Base-by-base conservation (phyloP, 345 rosid genomes). In the Hypericum perforatum region DNA sequence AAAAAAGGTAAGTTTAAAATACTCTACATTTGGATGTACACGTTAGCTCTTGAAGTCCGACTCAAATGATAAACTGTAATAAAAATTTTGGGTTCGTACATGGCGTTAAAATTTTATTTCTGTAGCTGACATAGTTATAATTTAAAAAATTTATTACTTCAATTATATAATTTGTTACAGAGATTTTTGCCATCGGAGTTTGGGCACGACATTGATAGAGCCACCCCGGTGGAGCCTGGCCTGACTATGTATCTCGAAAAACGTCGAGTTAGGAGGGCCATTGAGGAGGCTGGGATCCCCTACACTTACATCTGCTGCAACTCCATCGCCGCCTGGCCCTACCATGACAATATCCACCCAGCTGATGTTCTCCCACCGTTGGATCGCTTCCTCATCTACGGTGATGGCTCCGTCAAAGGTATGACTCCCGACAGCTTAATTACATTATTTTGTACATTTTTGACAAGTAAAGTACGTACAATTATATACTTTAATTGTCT, bases 261-360 rank as follows among this genome's bases (percentile, higher is more conserved):
- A 54, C 57, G 75, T 7, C 52, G 39, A 48, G 58, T 72, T 9
- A 72, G 72, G 49, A 49, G 76, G 59, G 36, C 11, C 12, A 63
- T 67, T 8, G 76, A 72, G 43, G 43, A 52, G 16, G 41, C 39
- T 11, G 76, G 69, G 44, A 63, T 71, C 1, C 76, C 76, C 1
- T 63, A 62, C 72, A 71, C 72, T 15, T 71, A 71, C 39, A 63
- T 72, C 16, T 72, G 72, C 32, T 72, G 72, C 66, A 72, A 72
- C 53, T 67, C 76, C 43, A 56, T 72, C 5, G 76, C 76, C 22
- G 69, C 72, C 45, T 72, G 76, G 76, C 76, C 76, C 45, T 63
- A 72, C 61, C 63, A 56, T 39, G 72, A 72, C 72, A 63, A 72
- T 37, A 63, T 72, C 45, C 72, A 72, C 63, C 76, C 69, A 6